Conservation (phyloP, 106 monocot species). For the Allium fistulosum region DNA sequence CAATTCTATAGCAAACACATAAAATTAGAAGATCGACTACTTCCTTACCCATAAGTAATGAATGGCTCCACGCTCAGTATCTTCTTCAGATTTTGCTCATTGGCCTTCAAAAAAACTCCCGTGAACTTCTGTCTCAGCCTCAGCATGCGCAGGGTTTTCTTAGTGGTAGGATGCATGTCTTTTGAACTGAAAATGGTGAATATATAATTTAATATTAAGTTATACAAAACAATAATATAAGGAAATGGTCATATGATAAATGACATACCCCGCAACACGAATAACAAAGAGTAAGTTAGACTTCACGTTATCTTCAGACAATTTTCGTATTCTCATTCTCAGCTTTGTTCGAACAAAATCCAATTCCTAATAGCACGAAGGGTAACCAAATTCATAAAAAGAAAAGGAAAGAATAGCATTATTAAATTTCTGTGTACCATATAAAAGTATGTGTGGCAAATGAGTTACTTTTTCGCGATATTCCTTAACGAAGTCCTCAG, state of each 20-base stretch:
- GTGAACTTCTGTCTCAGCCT: slow-evolving; percentile 48
- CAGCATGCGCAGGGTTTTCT: slow-evolving; percentile 46
- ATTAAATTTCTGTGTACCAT: neutral
- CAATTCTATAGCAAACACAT: no score
- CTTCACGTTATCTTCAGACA: slow-evolving; percentile 12
- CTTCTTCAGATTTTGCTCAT: slow-evolving; percentile 41
- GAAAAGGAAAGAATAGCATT: neutral
- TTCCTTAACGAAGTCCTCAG: slow-evolving; percentile 78
- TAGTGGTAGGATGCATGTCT: slow-evolving; percentile 71
- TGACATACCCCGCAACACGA: slow-evolving; percentile 67
- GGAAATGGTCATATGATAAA: neutral
- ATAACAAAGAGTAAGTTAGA: slow-evolving; percentile 85
- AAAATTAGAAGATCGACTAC: no score
- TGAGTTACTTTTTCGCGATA: slow-evolving; percentile 62
- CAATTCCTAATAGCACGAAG: slow-evolving; percentile 40
- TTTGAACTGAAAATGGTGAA: slow-evolving; percentile 28
- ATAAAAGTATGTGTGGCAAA: neutral
- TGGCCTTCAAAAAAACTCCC: slow-evolving; percentile 84
- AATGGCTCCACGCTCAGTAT: slow-evolving; percentile 76
- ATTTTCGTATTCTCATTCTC: slow-evolving; percentile 41
- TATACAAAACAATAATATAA: neutral
- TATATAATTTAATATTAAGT: neutral
- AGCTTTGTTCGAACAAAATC: slow-evolving; percentile 64
- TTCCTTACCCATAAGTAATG: slow-evolving; percentile 83
- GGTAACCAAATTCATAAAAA: neutral